Evolutionary conservation across 305 asterid genomes (phyloP).

Genomic region (Solanum hybrid): DNA sequence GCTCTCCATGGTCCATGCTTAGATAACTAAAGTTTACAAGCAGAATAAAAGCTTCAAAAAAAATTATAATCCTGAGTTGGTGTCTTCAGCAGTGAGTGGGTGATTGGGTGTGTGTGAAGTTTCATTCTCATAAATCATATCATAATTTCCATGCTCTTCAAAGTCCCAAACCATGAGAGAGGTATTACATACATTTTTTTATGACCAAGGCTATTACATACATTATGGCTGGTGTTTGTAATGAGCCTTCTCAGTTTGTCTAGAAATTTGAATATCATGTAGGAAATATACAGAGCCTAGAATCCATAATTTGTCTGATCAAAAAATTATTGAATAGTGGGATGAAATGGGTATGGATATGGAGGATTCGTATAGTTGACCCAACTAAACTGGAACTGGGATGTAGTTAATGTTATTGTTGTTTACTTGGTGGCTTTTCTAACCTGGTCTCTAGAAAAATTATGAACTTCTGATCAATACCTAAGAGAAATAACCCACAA

Average conservation of each 20-base stretch:
- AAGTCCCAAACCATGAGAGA: background rate
- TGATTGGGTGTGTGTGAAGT: background rate
- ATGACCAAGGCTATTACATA: background rate
- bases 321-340: background rate
- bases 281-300: background rate
- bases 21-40: background rate
- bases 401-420: background rate
- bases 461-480: background rate
- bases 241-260: background rate
- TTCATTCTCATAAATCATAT: background rate
- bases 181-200: background rate
- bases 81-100: background rate
- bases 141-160: background rate
- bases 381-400: background rate
- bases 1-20: background rate
- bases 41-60: background rate
- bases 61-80: background rate
- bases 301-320: background rate
- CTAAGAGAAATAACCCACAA: background rate
- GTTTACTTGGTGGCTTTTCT: background rate
- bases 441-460: background rate
- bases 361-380: background rate
- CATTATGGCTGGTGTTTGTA: background rate
- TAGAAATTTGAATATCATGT: background rate
- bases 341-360: background rate